Percentiles rank a stretch among this genome's conserved stretches.
phyloP scores from a whole-genome alignment of 2,329 filamentous ascomycete genomes.

The Trematosphaeria pertusa region DNA sequence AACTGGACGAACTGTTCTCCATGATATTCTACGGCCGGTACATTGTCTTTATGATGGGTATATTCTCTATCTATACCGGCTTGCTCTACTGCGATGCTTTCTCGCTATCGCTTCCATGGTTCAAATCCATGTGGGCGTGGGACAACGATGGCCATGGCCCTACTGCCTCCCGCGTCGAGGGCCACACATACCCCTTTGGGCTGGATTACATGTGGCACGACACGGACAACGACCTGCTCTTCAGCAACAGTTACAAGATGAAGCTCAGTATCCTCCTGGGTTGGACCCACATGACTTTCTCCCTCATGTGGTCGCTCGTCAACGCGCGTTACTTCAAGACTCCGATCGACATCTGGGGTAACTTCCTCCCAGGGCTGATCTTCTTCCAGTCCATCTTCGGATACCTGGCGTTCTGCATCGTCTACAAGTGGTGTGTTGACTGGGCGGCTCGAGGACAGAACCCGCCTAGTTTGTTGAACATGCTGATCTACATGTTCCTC shows the following conservation, averaged over 20 bases:
- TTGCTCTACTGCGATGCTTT: conserved; percentile 98
- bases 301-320: conserved; percentile 87
- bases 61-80: conserved; percentile 96
- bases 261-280: conserved; percentile 98
- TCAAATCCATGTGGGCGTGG: conserved; percentile 89
- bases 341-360: conserved; percentile 94
- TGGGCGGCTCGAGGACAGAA: conserved; percentile 73
- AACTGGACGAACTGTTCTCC: conserved; percentile 94
- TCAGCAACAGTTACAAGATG: conserved; percentile 99
- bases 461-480: conserved; percentile 92
- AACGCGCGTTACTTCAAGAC: conserved; percentile 96
- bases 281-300: conserved; percentile 99
- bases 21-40: conserved; percentile 99
- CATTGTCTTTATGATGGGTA: conserved; percentile 97
- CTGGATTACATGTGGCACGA: conserved; percentile 97
- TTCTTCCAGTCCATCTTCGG: conserved; percentile 99
- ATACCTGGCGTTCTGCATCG: conserved; percentile 89
- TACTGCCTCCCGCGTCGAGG: conserved; percentile 67
- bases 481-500: conserved; percentile 99
- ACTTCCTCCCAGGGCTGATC: conserved; percentile 97
- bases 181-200: conserved; percentile 93
- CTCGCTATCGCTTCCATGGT: conserved; percentile 89
- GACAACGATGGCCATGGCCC: conserved; percentile 70
- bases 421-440: conserved; percentile 97
- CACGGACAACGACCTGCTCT: conserved; percentile 91